These are phyloP conservation scores for Trifolium pratense DNA, from an alignment of 306 rosid genomes.

Conservation along the genomic window DNA sequence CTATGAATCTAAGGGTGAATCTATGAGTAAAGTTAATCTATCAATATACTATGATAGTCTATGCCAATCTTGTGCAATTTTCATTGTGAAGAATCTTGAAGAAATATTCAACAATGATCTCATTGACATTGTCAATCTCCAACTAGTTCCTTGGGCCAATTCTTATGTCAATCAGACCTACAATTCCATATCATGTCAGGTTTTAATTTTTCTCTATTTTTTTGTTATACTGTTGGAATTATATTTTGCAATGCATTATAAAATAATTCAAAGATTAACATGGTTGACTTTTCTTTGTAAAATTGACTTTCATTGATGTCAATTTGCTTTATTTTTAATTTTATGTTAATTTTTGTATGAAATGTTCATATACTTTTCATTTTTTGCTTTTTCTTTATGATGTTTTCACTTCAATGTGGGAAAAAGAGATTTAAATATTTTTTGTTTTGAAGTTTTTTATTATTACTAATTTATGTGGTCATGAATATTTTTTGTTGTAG, in stretches of 20 bases:
- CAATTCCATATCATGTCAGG: constrained; percentile 62
- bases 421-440: neutral
- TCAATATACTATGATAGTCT: constrained; percentile 61
- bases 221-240: neutral
- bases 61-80: constrained; percentile 41
- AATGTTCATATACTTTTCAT: neutral
- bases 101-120: constrained; percentile 49
- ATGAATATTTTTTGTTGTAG: neutral
- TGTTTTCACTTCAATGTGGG: neutral
- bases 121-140: constrained; percentile 57
- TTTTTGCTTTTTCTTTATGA: neutral
- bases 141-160: constrained; percentile 62
- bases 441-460: neutral
- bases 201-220: constrained; percentile 32
- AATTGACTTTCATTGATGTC: neutral
- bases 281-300: constrained; percentile 4
- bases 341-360: neutral
- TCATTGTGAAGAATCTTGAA: constrained; percentile 54
- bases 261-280: neutral
- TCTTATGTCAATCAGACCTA: constrained; percentile 39
- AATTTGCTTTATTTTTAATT: neutral
- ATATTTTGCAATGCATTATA: neutral
- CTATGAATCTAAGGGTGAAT: constrained; percentile 39
- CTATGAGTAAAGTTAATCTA: constrained; percentile 56
- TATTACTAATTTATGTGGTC: constrained; percentile 15